phyloP scores from a whole-genome alignment of 257 asterid genomes.

The Coffea eugenioides region DNA sequence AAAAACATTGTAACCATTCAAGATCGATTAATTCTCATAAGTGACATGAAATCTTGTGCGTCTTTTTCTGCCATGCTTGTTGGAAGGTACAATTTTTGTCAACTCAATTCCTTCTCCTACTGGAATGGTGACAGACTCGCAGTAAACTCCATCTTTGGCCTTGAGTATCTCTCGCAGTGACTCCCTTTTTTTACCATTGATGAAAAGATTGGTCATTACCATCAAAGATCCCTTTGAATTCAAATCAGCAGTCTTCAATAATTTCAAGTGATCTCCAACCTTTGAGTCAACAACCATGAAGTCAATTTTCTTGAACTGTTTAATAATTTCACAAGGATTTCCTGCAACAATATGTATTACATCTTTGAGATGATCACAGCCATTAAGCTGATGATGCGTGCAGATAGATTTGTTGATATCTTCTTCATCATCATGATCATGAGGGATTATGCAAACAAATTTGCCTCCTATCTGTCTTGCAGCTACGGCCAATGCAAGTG shows the following conservation, averaged over 20 bases:
- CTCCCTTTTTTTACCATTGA: background rate
- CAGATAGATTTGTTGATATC: background rate
- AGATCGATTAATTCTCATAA: conserved; percentile 3
- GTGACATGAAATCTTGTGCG: conserved; percentile 25
- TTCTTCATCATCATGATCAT: background rate
- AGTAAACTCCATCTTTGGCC: background rate
- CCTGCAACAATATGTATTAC: conserved; percentile 12
- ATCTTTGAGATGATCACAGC: conserved; percentile 4
- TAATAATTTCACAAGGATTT: conserved; percentile 11
- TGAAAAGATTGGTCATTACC: conserved; percentile 8
- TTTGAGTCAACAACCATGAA: conserved; percentile 16
- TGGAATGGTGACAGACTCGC: conserved; percentile 13
- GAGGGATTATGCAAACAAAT: conserved; percentile 18
- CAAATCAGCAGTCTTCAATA: conserved; percentile 19
- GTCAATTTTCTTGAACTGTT: conserved; percentile 17
- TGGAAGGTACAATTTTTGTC: conserved; percentile 11
- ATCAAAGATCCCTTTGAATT: conserved; percentile 24
- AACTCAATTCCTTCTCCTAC: conserved; percentile 25
- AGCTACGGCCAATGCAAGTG: conserved; percentile 26
- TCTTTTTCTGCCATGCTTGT: background rate
- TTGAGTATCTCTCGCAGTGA: background rate
- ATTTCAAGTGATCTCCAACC: conserved; percentile 2
- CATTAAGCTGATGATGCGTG: background rate
- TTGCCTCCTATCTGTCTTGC: conserved; percentile 22
- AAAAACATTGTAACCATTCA: too few species aligned